Base-by-base conservation (phyloP, 306 rosid species). In the Quercus robur region DNA sequence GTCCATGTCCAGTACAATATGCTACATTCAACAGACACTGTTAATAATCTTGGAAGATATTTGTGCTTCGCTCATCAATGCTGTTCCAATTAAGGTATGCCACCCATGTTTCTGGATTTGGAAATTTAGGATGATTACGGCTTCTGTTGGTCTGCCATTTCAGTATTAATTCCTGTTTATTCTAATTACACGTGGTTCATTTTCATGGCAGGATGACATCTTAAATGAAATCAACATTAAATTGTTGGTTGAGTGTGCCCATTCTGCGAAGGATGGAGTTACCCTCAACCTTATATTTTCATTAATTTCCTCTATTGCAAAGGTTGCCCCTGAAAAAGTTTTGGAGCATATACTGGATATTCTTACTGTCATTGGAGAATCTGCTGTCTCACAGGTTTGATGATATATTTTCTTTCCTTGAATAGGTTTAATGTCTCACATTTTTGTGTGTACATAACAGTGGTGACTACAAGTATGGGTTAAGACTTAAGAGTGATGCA, bases 211-310 rank as follows among this genome's bases (percentile, higher is more conserved):
- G 99, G 90, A 69, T 26, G 49, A 82, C 20, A 63, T 86, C 41
- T 44, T 57, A 57, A 83, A 83, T 69, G 90, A 76, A 82, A 83
- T 88, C 25, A 59, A 88, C 68, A 66, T 93, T 28, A 84, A 86
- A 77, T 79, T 90, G 69, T 69, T 94, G 89, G 85, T 94, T 71
- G 92, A 84, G 75, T 91, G 97, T 77, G 88, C 90, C 78, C 84
- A 59, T 67, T 79, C 85, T 72, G 75, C 89, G 5, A 81, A 82
- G 38, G 85, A 85, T 84, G 88, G 79, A 38, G 89, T 77, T 75
- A 93, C 97, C 76, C 88, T 90, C 75, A 94, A 93, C 88, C 94
- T 91, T 85, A 80, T 90, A 61, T 91, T 91, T 86, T 85, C 93
- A 57, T 64, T 93, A 56, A 88, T 94, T 79, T 84, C 94, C 57